Base-by-base conservation (phyloP, 345 rosid species). In the Capsella bursapastoris region DNA sequence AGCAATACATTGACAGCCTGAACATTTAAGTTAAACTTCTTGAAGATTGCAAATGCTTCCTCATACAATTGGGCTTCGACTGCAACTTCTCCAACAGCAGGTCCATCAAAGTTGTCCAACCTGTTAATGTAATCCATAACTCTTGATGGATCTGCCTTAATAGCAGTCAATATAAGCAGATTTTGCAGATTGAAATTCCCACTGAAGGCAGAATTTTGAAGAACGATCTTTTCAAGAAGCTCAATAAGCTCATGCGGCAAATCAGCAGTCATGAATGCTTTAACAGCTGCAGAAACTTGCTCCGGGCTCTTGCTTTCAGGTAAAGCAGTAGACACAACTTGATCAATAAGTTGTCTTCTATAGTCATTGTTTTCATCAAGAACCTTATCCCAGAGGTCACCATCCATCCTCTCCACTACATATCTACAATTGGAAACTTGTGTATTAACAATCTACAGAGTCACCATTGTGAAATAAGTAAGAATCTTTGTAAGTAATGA, bases 331-430 rank as follows among this genome's bases (percentile, higher is more conserved):
- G 99, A 95, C 29, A 95, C 97, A 57, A 95, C 99, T 80, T 95
- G 98, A 85, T 95, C 99, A 55, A 95, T 90, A 48, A 95, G 89
- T 75, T 92, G 98, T 78, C 99, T 86, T 82, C 98, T 81, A 49
- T 87, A 89, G 3, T 84, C 96, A 70, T 96, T 96, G 56, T 82
- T 95, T 28, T 96, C 93, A 64, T 78, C 80, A 44, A 96, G 97
- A 78, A 96, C 99, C 85, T 88, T 92, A 74, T 89, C 99, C 99
- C 99, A 96, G n/a, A 96, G 94, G 71, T 89, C 98, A 52, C 61
- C 88, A 81, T 96, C 98, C 98, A 96, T 96, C 84, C 98, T 87
- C 81, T 96, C 99, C 68, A 96, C 99, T 59, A 96, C 99, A 76
- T 96, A 96, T 80, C 98, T 93, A 82, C 31, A 75, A 68, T 72